phyloP scores from a whole-genome alignment of 148 eudicot species.

The Chenopodium quinoa region DNA sequence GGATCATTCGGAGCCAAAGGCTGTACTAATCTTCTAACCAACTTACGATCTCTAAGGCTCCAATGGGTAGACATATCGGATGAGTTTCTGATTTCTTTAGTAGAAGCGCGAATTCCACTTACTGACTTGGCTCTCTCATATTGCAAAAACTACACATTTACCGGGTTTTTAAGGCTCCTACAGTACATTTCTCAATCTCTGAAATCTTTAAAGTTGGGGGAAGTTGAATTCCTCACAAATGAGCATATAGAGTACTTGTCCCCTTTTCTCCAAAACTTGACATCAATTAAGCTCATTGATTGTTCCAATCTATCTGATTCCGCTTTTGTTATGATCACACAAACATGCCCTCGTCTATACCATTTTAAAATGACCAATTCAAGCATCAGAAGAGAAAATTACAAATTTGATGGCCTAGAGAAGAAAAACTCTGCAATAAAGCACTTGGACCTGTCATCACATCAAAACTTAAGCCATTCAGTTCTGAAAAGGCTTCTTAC shows the following conservation, averaged over 20 bases:
- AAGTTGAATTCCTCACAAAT: constrained; percentile 22
- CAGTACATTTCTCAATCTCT: constrained; percentile 8
- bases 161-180: constrained; percentile 22
- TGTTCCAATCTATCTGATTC: constrained; percentile 22
- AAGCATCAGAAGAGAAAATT: constrained; percentile 21
- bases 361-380: constrained; percentile 20
- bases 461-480: not conserved
- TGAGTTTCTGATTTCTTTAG: constrained; percentile 21
- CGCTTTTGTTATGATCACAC: constrained; percentile 20
- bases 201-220: constrained; percentile 13
- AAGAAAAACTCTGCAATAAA: constrained; percentile 8
- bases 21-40: not conserved
- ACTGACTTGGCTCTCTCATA: constrained; percentile 9
- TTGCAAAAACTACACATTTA: constrained; percentile 29
- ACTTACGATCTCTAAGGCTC: constrained; percentile 12
- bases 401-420: not conserved
- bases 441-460: constrained; percentile 9
- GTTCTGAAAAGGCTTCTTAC: constrained; percentile 12
- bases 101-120: constrained; percentile 21
- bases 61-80: constrained; percentile 14
- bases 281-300: constrained; percentile 1
- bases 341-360: constrained; percentile 22
- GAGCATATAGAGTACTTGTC: constrained; percentile 18
- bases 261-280: constrained; percentile 20
- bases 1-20: not conserved